Evolutionary conservation across 805 yeast genomes (phyloP), one percentile per base, ranked within the genome.

Genomic region (Pichia exigua): DNA sequence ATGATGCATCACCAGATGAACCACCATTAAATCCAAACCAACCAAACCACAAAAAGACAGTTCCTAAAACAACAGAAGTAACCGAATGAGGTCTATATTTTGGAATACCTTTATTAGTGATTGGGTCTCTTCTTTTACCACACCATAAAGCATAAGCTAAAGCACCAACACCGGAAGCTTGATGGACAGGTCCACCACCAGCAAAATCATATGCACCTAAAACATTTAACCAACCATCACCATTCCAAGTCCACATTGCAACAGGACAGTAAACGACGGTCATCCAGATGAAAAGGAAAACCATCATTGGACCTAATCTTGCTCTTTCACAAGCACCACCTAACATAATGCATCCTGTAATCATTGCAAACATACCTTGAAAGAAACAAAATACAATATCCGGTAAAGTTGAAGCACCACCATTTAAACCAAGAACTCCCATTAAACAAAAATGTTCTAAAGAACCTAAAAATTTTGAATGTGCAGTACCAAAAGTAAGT

Each of bases 1-100:
- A 82, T 56, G 92, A 72, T 39, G 97, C 87, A 65, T 89, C 85
- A 69, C 97, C 97, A 47, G 97, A 87, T 46, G 97, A 89, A 62
- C 98, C 98, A 70, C 97, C 97, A 78, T 94, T 94, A 82, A 94
- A 94, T 42, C 97, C 97, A 64, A 90, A 90, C 99, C 99, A 94
- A 39, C 98, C 99, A 63, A 94, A 90, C 97, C 97, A 92, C 61
- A 94, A 78, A 74, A 94, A 87, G 13, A 88, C 85, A 21, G 97
- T 90, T 50, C 99, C 99, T 53, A 94, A 72, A 18, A 91, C 97
- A 53, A 90, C 88, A 45, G 90, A 80, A 10, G 95, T 79, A 40
- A 92, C 96, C 22, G 94, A 85, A 68, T 92, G 97, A 42, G 99
- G 98, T 72, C 82, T 88, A 74, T 90, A 91, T 66, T 85, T 85